phyloP scores from a whole-genome alignment of 306 rosid species.

The Styphnolobium japonicum region DNA sequence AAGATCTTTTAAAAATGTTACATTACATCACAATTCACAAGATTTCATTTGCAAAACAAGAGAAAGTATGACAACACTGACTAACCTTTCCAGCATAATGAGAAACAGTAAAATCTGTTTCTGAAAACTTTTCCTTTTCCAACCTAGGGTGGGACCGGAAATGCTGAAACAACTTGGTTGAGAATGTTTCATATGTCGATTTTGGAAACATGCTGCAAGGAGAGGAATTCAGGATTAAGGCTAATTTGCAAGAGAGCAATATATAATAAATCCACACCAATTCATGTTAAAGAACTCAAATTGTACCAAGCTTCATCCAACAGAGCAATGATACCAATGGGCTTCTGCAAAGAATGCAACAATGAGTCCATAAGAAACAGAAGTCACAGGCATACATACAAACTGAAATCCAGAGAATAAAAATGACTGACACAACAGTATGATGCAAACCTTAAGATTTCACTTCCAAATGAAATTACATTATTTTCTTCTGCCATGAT shows the following conservation, averaged over 20 bases:
- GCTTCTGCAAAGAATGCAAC: slow-evolving; percentile 84
- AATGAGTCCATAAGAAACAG: slow-evolving; percentile 30
- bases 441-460: slow-evolving; percentile 1
- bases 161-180: slow-evolving; percentile 91
- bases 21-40: neutral
- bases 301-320: slow-evolving; percentile 98
- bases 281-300: slow-evolving; percentile 48
- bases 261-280: slow-evolving; percentile 44
- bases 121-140: slow-evolving; percentile 84
- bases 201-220: slow-evolving; percentile 94
- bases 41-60: slow-evolving; percentile 4
- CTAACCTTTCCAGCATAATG: slow-evolving; percentile 99
- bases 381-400: slow-evolving; percentile 10
- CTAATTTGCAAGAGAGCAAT: slow-evolving; percentile 19
- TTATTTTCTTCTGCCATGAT: neutral
- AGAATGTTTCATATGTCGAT: slow-evolving; percentile 88
- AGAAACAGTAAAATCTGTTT: slow-evolving; percentile 83
- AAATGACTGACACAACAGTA: neutral
- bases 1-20: neutral
- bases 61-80: slow-evolving; percentile 4
- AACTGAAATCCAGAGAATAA: neutral
- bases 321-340: slow-evolving; percentile 83
- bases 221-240: slow-evolving; percentile 46
- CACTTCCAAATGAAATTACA: slow-evolving; percentile 1
- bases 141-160: slow-evolving; percentile 70